phyloP scores from a whole-genome alignment of 495 filamentous ascomycete genomes.

The Tuber aestivum region DNA sequence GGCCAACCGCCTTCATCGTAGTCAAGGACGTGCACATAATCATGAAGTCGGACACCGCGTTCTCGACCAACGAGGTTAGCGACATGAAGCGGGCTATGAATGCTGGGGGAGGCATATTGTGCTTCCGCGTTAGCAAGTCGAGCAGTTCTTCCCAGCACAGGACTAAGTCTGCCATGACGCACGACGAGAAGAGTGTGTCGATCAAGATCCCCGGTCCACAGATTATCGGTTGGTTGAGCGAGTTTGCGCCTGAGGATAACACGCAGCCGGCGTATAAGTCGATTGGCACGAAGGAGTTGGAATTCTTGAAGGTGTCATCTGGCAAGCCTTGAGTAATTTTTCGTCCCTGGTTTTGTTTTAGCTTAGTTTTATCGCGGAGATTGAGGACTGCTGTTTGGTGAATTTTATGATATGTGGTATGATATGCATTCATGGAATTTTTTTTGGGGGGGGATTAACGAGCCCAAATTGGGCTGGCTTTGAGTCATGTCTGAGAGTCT shows the following conservation, averaged over 20 bases:
- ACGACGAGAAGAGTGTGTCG: neutral
- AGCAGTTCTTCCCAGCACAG: neutral
- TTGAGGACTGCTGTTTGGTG: neutral
- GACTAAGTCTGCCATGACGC: neutral
- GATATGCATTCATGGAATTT: neutral
- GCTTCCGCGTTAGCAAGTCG: neutral
- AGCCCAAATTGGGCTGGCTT: too few species aligned
- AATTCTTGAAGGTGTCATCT: neutral
- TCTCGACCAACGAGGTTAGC: neutral
- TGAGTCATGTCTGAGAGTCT: neutral
- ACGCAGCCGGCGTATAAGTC: constrained; percentile 1
- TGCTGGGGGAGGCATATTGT: neutral
- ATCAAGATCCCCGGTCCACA: neutral
- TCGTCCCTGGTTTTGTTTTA: neutral
- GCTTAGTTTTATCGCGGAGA: neutral
- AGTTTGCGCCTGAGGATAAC: neutral
- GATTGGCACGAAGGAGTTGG: neutral
- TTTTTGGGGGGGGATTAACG: neutral
- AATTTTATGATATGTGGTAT: neutral
- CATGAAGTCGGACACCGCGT: neutral
- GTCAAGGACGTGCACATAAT: constrained; percentile 1
- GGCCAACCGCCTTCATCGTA: neutral
- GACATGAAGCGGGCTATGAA: neutral
- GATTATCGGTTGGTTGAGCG: neutral
- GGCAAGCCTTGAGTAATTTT: neutral